Conservation (phyloP, 805 yeast genomes). For the Lipomyces yamadae region DNA sequence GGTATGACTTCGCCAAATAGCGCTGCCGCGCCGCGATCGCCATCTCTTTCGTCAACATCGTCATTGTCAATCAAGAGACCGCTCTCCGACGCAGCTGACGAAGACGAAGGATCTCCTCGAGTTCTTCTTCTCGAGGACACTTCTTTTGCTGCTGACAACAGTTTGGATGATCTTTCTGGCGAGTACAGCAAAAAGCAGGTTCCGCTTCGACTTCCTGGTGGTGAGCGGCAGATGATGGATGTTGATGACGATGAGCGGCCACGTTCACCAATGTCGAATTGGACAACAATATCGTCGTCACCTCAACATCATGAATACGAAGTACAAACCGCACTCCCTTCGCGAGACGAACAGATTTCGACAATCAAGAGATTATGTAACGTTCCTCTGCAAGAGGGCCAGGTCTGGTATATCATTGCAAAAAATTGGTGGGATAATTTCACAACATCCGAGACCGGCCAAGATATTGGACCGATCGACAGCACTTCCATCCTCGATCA, state of each 20-base stretch:
- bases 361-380: slow-evolving; percentile 8
- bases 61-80: slow-evolving; percentile 23
- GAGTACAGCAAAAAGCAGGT: slow-evolving; percentile 10
- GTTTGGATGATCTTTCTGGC: slow-evolving; percentile 8
- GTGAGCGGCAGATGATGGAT: background rate
- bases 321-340: slow-evolving; percentile 2
- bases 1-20: slow-evolving; percentile 8
- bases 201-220: slow-evolving; percentile 6
- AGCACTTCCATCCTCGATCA: slow-evolving; percentile 29
- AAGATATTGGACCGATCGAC: slow-evolving; percentile 32
- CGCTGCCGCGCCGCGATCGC: background rate
- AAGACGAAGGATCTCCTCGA: slow-evolving; percentile 30
- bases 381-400: slow-evolving; percentile 20
- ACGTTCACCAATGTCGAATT: background rate
- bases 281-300: background rate
- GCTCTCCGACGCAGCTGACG: slow-evolving; percentile 21
- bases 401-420: slow-evolving; percentile 34
- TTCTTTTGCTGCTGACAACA: slow-evolving; percentile 1
- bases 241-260: slow-evolving; percentile 9
- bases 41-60: slow-evolving; percentile 11
- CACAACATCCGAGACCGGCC: background rate
- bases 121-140: slow-evolving; percentile 26
- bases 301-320: background rate
- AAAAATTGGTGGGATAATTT: slow-evolving; percentile 32
- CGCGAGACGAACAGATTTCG: slow-evolving; percentile 22